Evolutionary conservation across 1,139 yeast genomes (phyloP), one percentile per base, ranked within the genome.

Genomic region (Kazachstania sp.): DNA sequence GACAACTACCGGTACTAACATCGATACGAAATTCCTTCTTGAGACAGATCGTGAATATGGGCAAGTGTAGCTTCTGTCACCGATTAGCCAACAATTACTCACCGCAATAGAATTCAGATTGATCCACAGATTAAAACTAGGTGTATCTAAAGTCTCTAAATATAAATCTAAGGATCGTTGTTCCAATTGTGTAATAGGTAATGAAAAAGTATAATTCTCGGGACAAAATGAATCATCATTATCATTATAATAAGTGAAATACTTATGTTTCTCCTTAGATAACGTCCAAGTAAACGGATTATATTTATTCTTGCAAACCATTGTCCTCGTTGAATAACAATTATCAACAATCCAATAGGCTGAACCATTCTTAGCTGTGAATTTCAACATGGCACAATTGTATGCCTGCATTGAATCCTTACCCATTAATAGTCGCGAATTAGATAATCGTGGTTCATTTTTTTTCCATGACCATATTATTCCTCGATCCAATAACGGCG

Each of bases 91-190:
- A 62, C 98, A 90, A 47, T 79, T 75, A 16, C 75, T 66, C 5
- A 81, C 79, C 0, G 87, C 77, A 16, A 92, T 73, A 30, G 92
- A 87, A 62, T 92, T 92, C 53, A 88, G 57, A 63, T 88, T 92
- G 3, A 88, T 77, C 97, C 97, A 92, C 0, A 83, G 71, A 0
- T 52, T 50, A 1, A 39, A 34, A 37, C 35, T 53, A 35, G 13
- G 44, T 4, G 52, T 45, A 8, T 49, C 46, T 4, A 46, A 13
- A 2, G 52, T 41, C 3, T 42, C 30, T 46, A 62, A 29, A 66
- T 52, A 56, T 23, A 50, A 44, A n/a, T 59, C 49, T 9, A 73
- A 54, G 0, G 69, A 57, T 3, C 51, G 49, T 49, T 76, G 75
- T 49, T 79, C 76, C 4, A 74, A 49, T 1, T 83, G 72, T 1